Percentiles rank a stretch among this genome's conserved stretches.
These are phyloP conservation scores for Ceraceosorus guamensis DNA, from an alignment of 1,284 basidiomycete species.

Conservation along the genomic window DNA sequence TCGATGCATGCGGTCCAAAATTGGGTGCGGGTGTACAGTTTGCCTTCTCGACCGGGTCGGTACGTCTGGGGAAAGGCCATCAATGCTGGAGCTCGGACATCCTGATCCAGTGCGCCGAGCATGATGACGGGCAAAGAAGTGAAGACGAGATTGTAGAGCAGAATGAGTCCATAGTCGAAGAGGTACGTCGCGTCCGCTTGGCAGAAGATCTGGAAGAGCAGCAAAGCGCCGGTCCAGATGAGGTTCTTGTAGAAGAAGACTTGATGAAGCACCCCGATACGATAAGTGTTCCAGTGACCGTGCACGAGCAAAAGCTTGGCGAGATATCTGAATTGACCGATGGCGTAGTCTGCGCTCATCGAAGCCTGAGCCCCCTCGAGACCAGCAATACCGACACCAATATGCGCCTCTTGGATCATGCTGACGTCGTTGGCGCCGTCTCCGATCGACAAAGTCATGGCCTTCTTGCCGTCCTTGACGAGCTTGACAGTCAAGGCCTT, in stretches of 20 bases:
- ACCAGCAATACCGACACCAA: constrained; percentile 87
- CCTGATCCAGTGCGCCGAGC: constrained; percentile 94
- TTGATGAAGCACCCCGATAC: constrained; percentile 66
- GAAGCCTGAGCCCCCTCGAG: constrained; percentile 95
- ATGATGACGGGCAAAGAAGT: constrained; percentile 86
- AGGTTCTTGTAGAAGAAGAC: constrained; percentile 79
- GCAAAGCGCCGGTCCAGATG: constrained; percentile 68
- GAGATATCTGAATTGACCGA: constrained; percentile 88
- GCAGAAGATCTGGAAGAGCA: constrained; percentile 89
- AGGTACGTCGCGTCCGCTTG: constrained; percentile 88
- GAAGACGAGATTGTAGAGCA: constrained; percentile 75
- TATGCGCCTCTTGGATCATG: constrained; percentile 97
- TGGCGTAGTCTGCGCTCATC: constrained; percentile 97
- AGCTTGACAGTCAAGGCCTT: constrained; percentile 91
- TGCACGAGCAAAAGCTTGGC: constrained; percentile 89
- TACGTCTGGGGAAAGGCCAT: constrained; percentile 90
- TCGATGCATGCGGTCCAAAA: constrained; percentile 95
- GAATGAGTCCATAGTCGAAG: constrained; percentile 69
- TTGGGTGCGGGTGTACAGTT: constrained; percentile 82
- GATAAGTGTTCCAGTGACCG: constrained; percentile 91
- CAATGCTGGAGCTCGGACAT: constrained; percentile 80
- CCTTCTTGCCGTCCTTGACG: constrained; percentile 87
- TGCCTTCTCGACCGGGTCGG: constrained; percentile 78
- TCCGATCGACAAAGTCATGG: constrained; percentile 93
- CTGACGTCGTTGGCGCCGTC: constrained; percentile 94